Evolutionary conservation across 495 filamentous ascomycete species (phyloP).

Genomic region (Aspergillus conjunctus): DNA sequence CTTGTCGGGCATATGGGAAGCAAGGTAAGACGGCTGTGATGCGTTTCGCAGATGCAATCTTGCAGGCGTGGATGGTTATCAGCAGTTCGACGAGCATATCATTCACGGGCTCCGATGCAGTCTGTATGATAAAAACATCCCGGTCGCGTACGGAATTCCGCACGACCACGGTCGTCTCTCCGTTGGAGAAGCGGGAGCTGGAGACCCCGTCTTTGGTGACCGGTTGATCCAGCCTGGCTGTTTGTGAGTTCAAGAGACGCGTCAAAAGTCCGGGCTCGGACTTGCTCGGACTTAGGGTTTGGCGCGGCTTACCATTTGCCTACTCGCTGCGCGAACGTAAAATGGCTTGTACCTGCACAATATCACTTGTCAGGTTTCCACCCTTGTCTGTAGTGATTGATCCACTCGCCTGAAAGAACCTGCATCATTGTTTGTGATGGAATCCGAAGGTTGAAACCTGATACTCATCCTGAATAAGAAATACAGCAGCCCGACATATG

Average conservation of each 20-base stretch:
- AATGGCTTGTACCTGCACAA: constrained; percentile 1
- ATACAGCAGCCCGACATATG: too few species aligned
- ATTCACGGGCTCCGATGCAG: constrained; percentile 74
- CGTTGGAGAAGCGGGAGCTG: constrained; percentile 76
- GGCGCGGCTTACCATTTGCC: background rate
- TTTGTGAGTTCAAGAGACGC: background rate
- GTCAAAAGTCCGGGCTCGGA: background rate
- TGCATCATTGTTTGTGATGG: constrained; percentile 4
- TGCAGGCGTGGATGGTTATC: constrained; percentile 84
- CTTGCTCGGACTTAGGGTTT: background rate
- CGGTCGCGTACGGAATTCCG: constrained; percentile 81
- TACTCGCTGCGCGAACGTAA: constrained; percentile 4
- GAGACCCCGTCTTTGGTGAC: constrained; percentile 58
- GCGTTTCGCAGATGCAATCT: constrained; percentile 77
- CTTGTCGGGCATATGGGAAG: constrained; percentile 81
- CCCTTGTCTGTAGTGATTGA: background rate
- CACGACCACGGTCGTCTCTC: constrained; percentile 83
- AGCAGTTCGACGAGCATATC: constrained; percentile 85
- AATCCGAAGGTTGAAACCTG: too few species aligned
- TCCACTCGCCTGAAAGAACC: background rate
- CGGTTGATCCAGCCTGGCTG: constrained; percentile 4
- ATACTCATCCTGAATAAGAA: too few species aligned
- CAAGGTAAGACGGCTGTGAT: constrained; percentile 85
- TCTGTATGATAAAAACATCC: constrained; percentile 88
- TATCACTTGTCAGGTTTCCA: background rate